Percentiles rank a stretch among this genome's conserved stretches.
These are phyloP conservation scores for Xerocomellus amylosporus DNA, from an alignment of 768 basidiomycete species.

Conservation along the genomic window DNA sequence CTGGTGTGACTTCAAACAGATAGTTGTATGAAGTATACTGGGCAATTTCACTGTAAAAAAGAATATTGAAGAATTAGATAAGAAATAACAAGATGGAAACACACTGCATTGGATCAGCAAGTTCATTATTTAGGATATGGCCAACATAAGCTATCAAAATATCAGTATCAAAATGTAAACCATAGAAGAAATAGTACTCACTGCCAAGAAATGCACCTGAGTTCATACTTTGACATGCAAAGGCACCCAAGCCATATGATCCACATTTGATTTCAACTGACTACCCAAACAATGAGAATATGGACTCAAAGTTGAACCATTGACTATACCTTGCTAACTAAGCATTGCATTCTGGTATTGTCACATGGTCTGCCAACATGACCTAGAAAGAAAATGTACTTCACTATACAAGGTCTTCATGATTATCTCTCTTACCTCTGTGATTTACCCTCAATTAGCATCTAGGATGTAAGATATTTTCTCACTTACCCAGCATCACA, in stretches of 20 bases:
- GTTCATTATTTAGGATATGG: conserved; percentile 1
- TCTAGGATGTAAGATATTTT: not conserved
- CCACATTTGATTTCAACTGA: conserved; percentile 35
- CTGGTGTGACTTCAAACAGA: conserved; percentile 26
- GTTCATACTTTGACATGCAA: conserved; percentile 32
- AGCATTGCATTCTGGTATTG: conserved; percentile 31
- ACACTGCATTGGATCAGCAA: conserved; percentile 18
- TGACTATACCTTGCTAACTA: conserved; percentile 19
- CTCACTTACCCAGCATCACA: conserved; percentile 43
- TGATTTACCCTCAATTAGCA: not conserved
- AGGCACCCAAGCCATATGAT: conserved; percentile 45
- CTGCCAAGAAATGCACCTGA: conserved; percentile 34
- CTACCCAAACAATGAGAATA: conserved; percentile 22
- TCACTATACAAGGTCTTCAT: not conserved
- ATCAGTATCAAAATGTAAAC: not conserved
- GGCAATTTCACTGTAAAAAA: conserved; percentile 8
- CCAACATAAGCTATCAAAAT: conserved; percentile 42
- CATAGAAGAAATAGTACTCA: not conserved
- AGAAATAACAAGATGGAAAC: not conserved
- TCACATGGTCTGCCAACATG: conserved; percentile 17
- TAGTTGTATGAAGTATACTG: conserved; percentile 32
- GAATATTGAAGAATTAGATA: not conserved
- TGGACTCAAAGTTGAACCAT: not conserved
- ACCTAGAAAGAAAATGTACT: conserved; percentile 13
- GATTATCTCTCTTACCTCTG: conserved; percentile 22